phyloP scores from a whole-genome alignment of 352 stramenopile genomes.

The Globisporangium viniferum region DNA sequence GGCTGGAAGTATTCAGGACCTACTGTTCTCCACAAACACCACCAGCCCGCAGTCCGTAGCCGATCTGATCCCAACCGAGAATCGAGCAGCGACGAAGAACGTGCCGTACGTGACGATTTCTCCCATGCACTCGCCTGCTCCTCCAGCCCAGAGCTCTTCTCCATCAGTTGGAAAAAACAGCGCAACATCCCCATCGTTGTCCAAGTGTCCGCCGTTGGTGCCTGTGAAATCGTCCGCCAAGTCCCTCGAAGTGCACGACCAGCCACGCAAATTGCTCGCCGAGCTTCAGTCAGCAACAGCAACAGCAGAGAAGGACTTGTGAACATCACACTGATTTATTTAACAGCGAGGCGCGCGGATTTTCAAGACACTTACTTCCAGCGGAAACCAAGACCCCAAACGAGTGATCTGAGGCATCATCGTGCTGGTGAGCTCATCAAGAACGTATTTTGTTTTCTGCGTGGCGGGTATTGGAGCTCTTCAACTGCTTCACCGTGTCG shows the following conservation, averaged over 20 bases:
- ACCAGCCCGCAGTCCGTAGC: slow-evolving; percentile 76
- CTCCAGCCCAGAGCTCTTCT: background rate
- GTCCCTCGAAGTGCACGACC: slow-evolving; percentile 2
- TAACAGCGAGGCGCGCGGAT: background rate
- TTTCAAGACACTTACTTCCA: background rate
- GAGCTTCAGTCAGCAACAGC: slow-evolving; percentile 13
- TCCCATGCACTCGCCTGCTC: slow-evolving; percentile 5
- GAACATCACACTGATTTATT: slow-evolving; percentile 8
- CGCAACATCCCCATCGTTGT: background rate
- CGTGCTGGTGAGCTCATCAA: no score
- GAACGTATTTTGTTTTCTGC: no score
- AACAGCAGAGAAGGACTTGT: background rate
- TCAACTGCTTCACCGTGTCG: no score
- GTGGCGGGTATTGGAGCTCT: no score
- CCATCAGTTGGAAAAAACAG: background rate
- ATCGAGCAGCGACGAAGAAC: slow-evolving; percentile 5
- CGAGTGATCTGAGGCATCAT: background rate
- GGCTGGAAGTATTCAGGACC: slow-evolving; percentile 58
- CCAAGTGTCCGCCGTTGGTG: slow-evolving; percentile 9
- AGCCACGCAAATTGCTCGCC: slow-evolving; percentile 13
- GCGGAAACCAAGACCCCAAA: background rate
- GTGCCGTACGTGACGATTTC: slow-evolving; percentile 8
- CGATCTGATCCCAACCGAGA: slow-evolving; percentile 21
- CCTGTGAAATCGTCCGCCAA: slow-evolving; percentile 4
- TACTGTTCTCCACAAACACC: slow-evolving; percentile 47